Percentiles rank a stretch among this genome's conserved stretches.
phyloP scores from a whole-genome alignment of 1,139 yeast genomes.

The Blastobotrys apis region DNA sequence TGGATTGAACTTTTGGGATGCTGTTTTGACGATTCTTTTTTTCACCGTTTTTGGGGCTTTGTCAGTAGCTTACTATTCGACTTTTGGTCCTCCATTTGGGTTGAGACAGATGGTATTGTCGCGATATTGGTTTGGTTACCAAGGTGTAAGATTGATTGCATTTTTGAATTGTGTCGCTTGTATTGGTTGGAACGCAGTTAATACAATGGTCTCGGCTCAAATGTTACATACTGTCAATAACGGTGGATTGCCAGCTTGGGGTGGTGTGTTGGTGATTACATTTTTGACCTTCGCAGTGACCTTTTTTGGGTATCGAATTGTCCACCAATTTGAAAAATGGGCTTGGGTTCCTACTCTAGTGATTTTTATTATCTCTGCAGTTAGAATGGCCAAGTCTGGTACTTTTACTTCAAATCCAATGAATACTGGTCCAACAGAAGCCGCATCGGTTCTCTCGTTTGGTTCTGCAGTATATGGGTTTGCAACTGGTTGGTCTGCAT shows the following conservation, averaged over 20 bases:
- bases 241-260: conserved; percentile 77
- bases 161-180: conserved; percentile 77
- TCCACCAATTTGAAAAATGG: conserved; percentile 79
- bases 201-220: conserved; percentile 86
- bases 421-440: conserved; percentile 46
- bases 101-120: conserved; percentile 84
- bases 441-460: conserved; percentile 75
- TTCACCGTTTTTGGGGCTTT: conserved; percentile 67
- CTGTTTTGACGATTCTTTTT: conserved; percentile 59
- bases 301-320: conserved; percentile 80
- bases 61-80: conserved; percentile 79
- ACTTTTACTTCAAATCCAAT: conserved; percentile 50
- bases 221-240: conserved; percentile 71
- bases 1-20: conserved; percentile 60
- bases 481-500: conserved; percentile 94
- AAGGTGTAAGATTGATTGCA: conserved; percentile 72
- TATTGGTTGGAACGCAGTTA: conserved; percentile 95
- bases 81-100: conserved; percentile 81
- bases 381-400: conserved; percentile 63
- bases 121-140: conserved; percentile 71
- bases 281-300: conserved; percentile 67
- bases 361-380: conserved; percentile 72
- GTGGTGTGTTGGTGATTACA: conserved; percentile 74
- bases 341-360: conserved; percentile 81
- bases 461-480: conserved; percentile 86